Evolutionary conservation across 2,329 filamentous ascomycete genomes (phyloP), one percentile per base, ranked within the genome.

Genomic region (Cryoendolithus antarcticus): DNA sequence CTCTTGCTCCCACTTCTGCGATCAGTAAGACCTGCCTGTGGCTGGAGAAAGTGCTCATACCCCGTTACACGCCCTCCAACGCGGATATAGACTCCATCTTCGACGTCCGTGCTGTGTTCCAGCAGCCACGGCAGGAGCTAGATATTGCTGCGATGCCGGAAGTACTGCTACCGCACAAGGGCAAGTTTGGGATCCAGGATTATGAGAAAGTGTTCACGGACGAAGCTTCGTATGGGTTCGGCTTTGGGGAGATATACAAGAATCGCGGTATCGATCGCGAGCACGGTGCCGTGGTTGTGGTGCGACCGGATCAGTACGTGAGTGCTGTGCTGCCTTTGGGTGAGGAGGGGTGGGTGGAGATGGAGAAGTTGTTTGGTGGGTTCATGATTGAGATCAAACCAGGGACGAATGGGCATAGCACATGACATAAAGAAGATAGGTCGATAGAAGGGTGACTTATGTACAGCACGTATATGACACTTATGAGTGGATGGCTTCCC

Each of bases 271-370:
- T 85, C 2, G 65, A 75, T 46, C 54, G 47, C 11, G 61, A 69
- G 38, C 57, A 58, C 12, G 79, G 80, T 0, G 75, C 72, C 44
- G 59, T 76, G 3, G 69, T 81, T 1, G 61, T 78, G 1, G 62
- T 77, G 2, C 58, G 81, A 35, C 81, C 80, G 2, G 81, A 85
- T 61, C 76, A 80, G 52, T 77, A 84, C 56, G 70, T 83, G 30
- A 52, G 49, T 42, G 53, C 49, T 38, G 50, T 60, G 6, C 35
- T 55, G 37, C 56, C 56, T 8, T 35, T 60, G 21, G 43, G 40
- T 15, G 43, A 48, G 21, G 45, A 47, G 10, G 44, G 40, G 13
- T 35, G 44, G 10, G 44, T 29, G 19, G 32, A 43, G 32, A 31
- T 59, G 38, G 46, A 46, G 35, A 40, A 35, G 2, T 57, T 59